Conservation (phyloP, 148 eudicot species). For the Oxyria digyna region DNA sequence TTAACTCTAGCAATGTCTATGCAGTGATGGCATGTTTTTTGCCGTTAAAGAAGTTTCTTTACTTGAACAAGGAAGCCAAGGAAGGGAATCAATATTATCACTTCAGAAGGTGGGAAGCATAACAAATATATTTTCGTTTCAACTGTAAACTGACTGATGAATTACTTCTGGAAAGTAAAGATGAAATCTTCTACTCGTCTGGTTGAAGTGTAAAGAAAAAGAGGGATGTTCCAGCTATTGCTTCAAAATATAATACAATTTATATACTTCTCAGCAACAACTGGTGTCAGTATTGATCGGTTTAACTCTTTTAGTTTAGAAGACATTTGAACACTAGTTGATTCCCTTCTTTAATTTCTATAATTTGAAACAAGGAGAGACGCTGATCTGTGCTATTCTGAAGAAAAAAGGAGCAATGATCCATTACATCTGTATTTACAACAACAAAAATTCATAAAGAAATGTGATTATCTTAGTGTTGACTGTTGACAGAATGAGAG, state of each 20-base stretch:
- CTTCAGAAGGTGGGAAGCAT: constrained; percentile 55
- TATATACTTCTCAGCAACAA: background rate
- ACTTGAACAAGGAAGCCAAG: constrained; percentile 56
- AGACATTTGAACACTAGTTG: background rate
- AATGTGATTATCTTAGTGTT: no score
- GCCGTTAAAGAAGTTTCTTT: constrained; percentile 88
- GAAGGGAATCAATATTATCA: constrained; percentile 44
- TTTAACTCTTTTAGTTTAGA: no score
- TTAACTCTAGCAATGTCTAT: constrained; percentile 9
- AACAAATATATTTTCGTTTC: background rate
- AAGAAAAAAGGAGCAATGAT: no score
- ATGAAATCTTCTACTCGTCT: background rate
- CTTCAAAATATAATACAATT: background rate
- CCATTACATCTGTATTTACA: no score
- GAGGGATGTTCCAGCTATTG: background rate
- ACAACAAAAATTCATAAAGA: no score
- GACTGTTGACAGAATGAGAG: background rate
- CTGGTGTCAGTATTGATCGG: no score
- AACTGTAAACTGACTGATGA: background rate
- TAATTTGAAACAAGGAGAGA: background rate
- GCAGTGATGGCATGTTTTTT: constrained; percentile 66
- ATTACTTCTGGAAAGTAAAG: background rate
- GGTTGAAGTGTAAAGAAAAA: background rate
- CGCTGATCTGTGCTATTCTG: background rate
- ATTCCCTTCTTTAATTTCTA: background rate